Conservation (phyloP, 768 basidiomycete genomes). For the Collybiopsis luxurians region DNA sequence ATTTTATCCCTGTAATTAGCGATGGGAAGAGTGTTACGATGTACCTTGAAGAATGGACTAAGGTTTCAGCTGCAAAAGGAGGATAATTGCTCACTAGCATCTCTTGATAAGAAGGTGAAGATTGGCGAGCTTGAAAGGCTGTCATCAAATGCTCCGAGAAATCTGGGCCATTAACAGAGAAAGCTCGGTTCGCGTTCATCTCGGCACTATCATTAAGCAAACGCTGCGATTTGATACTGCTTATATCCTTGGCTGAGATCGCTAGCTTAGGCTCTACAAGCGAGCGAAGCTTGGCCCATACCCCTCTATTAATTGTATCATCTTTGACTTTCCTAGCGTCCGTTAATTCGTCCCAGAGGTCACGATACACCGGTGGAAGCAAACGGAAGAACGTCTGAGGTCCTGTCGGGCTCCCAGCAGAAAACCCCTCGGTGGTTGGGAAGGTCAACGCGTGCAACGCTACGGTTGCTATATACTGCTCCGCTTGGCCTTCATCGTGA, state of each 20-base stretch:
- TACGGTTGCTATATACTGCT: slow-evolving; percentile 85
- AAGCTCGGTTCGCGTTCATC: background rate
- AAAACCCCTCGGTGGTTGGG: slow-evolving; percentile 61
- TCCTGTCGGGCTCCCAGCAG: slow-evolving; percentile 41
- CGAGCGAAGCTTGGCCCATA: slow-evolving; percentile 67
- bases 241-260: slow-evolving; percentile 37
- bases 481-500: slow-evolving; percentile 72
- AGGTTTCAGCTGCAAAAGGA: background rate
- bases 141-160: slow-evolving; percentile 51
- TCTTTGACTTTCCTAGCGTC: slow-evolving; percentile 53
- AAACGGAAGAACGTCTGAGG: slow-evolving; percentile 68
- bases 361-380: slow-evolving; percentile 80
- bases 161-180: background rate
- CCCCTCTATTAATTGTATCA: slow-evolving; percentile 58
- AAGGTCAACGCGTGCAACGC: slow-evolving; percentile 81
- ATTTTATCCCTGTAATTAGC: slow-evolving; percentile 78
- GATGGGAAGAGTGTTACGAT: slow-evolving; percentile 83
- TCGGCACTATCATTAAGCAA: background rate
- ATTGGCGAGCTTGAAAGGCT: slow-evolving; percentile 60
- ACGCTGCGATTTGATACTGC: background rate
- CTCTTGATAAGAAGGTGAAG: slow-evolving; percentile 69
- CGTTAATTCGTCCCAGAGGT: slow-evolving; percentile 92
- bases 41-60: slow-evolving; percentile 39
- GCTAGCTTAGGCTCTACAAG: slow-evolving; percentile 66
- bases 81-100: slow-evolving; percentile 69